Base-by-base conservation (phyloP, 2,329 filamentous ascomycete species). In the Alternaria sp. region DNA sequence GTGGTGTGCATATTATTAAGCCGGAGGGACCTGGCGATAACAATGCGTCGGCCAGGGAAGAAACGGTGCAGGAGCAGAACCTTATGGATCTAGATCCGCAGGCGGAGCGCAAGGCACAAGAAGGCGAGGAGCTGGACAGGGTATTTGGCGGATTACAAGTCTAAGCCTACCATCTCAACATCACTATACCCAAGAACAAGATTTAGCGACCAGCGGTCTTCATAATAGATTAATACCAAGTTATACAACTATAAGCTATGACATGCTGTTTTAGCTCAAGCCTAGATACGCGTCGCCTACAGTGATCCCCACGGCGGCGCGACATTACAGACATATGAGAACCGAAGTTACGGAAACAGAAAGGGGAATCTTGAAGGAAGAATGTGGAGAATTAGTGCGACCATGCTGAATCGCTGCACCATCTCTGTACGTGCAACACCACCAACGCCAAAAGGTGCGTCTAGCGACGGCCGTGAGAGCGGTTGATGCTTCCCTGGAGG, bases 381-480 rank as follows among this genome's bases (percentile, higher is more conserved):
- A 71, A 69, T 71, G 61, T 71, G 33, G 50, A 44, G 49, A 63
- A 50, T 60, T 49, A 60, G 33, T 60, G 56, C 51, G 53, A 44
- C 53, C 53, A 55, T 44, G 33, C 33, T 41, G 49, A 41, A 53
- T 41, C 49, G 30, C 60, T 65, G 53, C 55, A 67, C 63, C 59
- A 65, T 63, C 55, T 44, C 63, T 56, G 63, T 64, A 65, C 61
- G 65, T 51, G 55, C 45, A 49, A 58, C 23, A 33, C 49, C 28
- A 63, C 43, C 26, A 47, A 65, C 45, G 37, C 58, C 55, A 14
- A 25, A 55, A 20, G 15, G 25, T 49, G 37, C 47, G 37, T 15
- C 81, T 94, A 97, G 83, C 94, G 94, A 83, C 94, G 93, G 76
- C 94, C 94, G 81, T 96, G 92, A 85, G 92, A 96, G 85, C 94